These are phyloP conservation scores for Claviceps sp. DNA, from an alignment of 2,329 filamentous ascomycete genomes.

Conservation along the genomic window DNA sequence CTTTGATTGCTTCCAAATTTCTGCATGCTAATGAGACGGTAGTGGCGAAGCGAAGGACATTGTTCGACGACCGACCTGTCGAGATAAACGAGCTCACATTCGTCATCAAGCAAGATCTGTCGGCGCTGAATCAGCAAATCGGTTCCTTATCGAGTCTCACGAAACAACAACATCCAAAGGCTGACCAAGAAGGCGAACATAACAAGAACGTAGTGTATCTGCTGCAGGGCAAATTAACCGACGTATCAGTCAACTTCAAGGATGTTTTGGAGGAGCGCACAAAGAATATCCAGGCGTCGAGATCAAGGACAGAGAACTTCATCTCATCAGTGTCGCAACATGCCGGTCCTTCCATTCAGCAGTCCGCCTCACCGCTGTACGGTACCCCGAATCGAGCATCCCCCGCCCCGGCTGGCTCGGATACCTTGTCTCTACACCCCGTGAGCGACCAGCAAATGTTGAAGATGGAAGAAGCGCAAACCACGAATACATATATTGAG, in stretches of 20 bases:
- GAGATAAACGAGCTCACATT: slow-evolving; percentile 96
- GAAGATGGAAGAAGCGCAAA: slow-evolving; percentile 82
- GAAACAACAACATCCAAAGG: slow-evolving; percentile 59
- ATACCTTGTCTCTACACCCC: slow-evolving; percentile 75
- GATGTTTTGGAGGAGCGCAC: slow-evolving; percentile 92
- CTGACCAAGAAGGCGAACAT: slow-evolving; percentile 81
- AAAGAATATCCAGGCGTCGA: slow-evolving; percentile 92
- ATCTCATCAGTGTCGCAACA: slow-evolving; percentile 79
- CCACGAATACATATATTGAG: slow-evolving; percentile 78
- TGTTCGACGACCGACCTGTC: slow-evolving; percentile 92
- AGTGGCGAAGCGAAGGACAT: slow-evolving; percentile 91
- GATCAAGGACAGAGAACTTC: slow-evolving; percentile 90
- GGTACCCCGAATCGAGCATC: slow-evolving; percentile 58
- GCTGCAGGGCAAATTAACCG: slow-evolving; percentile 79
- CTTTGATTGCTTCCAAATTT: no score
- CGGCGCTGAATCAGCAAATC: slow-evolving; percentile 73
- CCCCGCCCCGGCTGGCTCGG: slow-evolving; percentile 51
- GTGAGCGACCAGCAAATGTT: slow-evolving; percentile 74
- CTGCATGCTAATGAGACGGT: slow-evolving; percentile 1
- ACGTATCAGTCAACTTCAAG: slow-evolving; percentile 92
- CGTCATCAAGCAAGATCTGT: slow-evolving; percentile 94
- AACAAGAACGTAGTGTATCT: slow-evolving; percentile 95
- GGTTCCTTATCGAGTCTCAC: slow-evolving; percentile 67
- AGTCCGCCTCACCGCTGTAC: slow-evolving; percentile 78
- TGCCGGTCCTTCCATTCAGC: slow-evolving; percentile 52